phyloP scores from a whole-genome alignment of 2,329 filamentous ascomycete species.

The Hortaea sp. region DNA sequence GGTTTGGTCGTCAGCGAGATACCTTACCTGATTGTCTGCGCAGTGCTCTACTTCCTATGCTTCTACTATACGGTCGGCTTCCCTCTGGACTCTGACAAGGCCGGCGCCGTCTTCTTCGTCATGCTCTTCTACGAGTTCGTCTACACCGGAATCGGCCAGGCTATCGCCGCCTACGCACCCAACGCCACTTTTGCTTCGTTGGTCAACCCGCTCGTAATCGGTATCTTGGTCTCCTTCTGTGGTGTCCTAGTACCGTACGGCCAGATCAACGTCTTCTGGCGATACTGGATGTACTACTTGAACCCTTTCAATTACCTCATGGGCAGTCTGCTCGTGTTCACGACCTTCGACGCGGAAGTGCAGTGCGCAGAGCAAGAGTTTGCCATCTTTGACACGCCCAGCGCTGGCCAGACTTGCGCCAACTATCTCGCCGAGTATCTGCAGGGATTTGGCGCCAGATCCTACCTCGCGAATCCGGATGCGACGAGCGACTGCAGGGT shows the following conservation, averaged over 20 bases:
- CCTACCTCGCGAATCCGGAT: slow-evolving; percentile 48
- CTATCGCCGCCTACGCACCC: slow-evolving; percentile 38
- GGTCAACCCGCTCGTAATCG: slow-evolving; percentile 30
- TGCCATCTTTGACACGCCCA: slow-evolving; percentile 36
- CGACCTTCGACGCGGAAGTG: slow-evolving; percentile 33
- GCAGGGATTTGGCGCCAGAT: slow-evolving; percentile 13
- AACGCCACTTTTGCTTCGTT: slow-evolving; percentile 38
- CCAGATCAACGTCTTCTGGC: slow-evolving; percentile 26
- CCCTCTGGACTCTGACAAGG: slow-evolving; percentile 32
- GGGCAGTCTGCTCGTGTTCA: slow-evolving; percentile 29
- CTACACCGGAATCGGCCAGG: slow-evolving; percentile 45
- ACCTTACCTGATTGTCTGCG: slow-evolving; percentile 54
- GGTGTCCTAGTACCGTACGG: slow-evolving; percentile 26
- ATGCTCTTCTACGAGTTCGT: slow-evolving; percentile 51
- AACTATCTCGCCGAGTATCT: slow-evolving; percentile 49
- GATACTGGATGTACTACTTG: slow-evolving; percentile 18
- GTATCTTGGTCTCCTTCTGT: slow-evolving; percentile 23
- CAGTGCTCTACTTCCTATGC: slow-evolving; percentile 39
- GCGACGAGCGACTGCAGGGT: slow-evolving; percentile 48
- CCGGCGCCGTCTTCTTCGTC: slow-evolving; percentile 35
- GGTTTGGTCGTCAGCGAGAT: slow-evolving; percentile 63
- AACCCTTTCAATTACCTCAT: slow-evolving; percentile 37
- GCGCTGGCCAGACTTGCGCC: slow-evolving; percentile 44
- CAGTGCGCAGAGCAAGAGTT: slow-evolving; percentile 28
- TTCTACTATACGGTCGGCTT: slow-evolving; percentile 32